Evolutionary conservation across 2,329 filamentous ascomycete species (phyloP), one percentile per base, ranked within the genome.

Genomic region (Aureobasidium sp.): DNA sequence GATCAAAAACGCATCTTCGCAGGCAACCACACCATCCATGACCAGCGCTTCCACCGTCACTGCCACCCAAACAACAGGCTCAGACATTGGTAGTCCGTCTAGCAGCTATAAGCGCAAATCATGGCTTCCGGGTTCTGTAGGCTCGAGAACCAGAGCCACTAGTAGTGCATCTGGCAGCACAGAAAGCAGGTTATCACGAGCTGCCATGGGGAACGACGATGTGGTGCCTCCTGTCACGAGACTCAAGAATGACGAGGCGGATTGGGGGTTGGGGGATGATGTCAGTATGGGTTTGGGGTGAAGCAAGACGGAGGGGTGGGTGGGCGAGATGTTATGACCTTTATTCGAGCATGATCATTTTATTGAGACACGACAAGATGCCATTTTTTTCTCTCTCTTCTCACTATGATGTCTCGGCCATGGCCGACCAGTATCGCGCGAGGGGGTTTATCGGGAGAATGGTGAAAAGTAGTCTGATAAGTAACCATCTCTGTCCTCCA

Each of bases 231-330:
- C 57, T 2, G 48, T 52, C 10, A 38, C 45, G 22, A 37, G 52
- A 16, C 34, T 58, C 22, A 58, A 55, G 42, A 42, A 54, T 16
- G 25, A 52, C 6, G 52, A 49, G n/a, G 55, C 55, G n/a, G 57
- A 58, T 32, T 58, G 57, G 57, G 57, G 57, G 12, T 21, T 58
- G 24, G 55, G 57, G 11, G 57, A 58, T 32, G 57, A 58, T 47
- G 57, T 58, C 19, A 56, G 44, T 40, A 56, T 56, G 55, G 54
- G 34, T 6, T 37, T 35, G 59, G 57, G 19, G 65, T 67, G 48
- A 52, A n/a, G n/a, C n/a, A n/a, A n/a, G n/a, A n/a, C n/a, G n/a
- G n/a, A n/a, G n/a, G n/a, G n/a, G n/a, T n/a, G n/a, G n/a, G n/a
- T n/a, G n/a, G n/a, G n/a, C n/a, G n/a, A n/a, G n/a, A n/a, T n/a